These are phyloP conservation scores for Excoecaria agallocha DNA, from an alignment of 345 rosid genomes.

Conservation along the genomic window DNA sequence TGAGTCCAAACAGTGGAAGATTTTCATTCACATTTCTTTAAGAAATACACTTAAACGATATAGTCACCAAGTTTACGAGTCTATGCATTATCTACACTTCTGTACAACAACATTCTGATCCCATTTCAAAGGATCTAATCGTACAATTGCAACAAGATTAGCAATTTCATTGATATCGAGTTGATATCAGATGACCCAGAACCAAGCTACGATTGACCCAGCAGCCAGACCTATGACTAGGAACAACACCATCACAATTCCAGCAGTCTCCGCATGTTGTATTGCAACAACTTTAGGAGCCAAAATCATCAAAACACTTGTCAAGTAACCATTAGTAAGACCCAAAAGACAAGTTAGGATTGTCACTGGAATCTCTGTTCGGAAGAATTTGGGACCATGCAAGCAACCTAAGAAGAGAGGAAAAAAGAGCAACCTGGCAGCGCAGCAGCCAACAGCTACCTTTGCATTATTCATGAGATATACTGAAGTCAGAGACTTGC, in stretches of 20 bases:
- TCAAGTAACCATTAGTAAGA: slow-evolving; percentile 78
- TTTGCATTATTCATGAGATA: slow-evolving; percentile 60
- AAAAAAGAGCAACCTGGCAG: slow-evolving; percentile 75
- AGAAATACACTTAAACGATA: too few species aligned
- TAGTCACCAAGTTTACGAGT: too few species aligned
- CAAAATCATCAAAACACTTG: slow-evolving; percentile 79
- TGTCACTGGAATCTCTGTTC: slow-evolving; percentile 83
- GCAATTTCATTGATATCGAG: neutral
- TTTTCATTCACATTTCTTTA: too few species aligned
- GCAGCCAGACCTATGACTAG: slow-evolving; percentile 70
- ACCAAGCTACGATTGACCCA: slow-evolving; percentile 60
- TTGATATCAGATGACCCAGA: slow-evolving; percentile 70
- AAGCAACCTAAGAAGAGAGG: slow-evolving; percentile 82
- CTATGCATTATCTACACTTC: too few species aligned
- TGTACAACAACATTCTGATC: too few species aligned
- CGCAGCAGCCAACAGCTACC: slow-evolving; percentile 60
- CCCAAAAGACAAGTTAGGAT: slow-evolving; percentile 73
- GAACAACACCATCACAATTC: slow-evolving; percentile 77
- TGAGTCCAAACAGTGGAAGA: too few species aligned
- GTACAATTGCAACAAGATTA: too few species aligned
- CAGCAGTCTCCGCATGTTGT: slow-evolving; percentile 84
- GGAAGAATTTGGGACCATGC: slow-evolving; percentile 75
- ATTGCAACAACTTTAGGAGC: slow-evolving; percentile 74
- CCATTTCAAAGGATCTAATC: too few species aligned
- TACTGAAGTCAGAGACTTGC: slow-evolving; percentile 74